Evolutionary conservation across 495 filamentous ascomycete genomes (phyloP), one percentile per base, ranked within the genome.

Genomic region (Annulohypoxylon stygium): DNA sequence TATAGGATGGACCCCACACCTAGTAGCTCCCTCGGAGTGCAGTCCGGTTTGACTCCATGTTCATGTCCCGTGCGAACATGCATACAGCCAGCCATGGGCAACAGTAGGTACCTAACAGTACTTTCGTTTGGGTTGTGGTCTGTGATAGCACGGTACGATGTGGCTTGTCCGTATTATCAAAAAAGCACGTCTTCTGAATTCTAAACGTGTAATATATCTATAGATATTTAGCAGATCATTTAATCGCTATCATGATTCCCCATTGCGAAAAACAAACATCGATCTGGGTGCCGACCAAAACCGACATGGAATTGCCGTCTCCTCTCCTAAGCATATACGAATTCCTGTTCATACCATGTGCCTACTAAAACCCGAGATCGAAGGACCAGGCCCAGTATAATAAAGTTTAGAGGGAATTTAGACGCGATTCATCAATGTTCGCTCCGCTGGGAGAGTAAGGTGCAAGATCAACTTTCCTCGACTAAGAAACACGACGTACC

Each of bases 321-420:
- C 16, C 45, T 53, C 47, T 36, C 37, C 12, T 53, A 2, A 16
- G 39, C 34, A 37, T 25, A 25, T 34, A 57, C 25, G 18, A 36
- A 18, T 43, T 16, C 70, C 18, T 39, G 54, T 50, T 65, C 7
- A 10, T 62, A 69, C 65, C 37, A 69, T 66, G 59, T 72, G 4
- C 57, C 50, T 33, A 34, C 16, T 54, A n/a, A 54, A 23, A 50
- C 20, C 41, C n/a, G 30, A 23, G 36, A 72, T 63, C 41, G 23
- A 63, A 58, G 58, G 50, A 72, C 23, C 12, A 61, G 30, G 9
- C 48, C 68, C 61, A 61, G 51, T 54, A 7, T 61, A 65, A 65
- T 71, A 65, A 37, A 71, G 30, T 62, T 50, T 48, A 12, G 12
- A 10, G 2, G 25, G 25, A 33, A 33, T 25, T 54, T 33, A n/a